Conservation (phyloP, 2,329 filamentous ascomycete species). For the Xylariaceae sp. region DNA sequence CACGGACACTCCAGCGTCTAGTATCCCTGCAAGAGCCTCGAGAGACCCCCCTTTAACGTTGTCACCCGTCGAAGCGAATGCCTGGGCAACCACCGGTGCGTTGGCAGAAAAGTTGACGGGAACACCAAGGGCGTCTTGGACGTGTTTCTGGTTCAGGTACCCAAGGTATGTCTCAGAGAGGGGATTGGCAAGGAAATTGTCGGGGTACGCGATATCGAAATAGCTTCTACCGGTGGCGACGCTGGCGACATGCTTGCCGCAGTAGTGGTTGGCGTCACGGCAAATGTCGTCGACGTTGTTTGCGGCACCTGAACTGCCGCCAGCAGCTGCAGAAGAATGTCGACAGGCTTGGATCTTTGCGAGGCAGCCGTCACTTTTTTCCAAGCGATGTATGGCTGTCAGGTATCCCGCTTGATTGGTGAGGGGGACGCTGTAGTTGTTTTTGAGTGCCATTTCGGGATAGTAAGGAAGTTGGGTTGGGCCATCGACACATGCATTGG, state of each 20-base stretch:
- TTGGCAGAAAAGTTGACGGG: conserved; percentile 54
- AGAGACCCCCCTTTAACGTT: conserved; percentile 30
- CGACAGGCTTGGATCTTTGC: too few species aligned
- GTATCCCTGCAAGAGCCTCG: conserved; percentile 43
- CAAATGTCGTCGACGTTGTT: too few species aligned
- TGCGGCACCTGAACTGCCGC: too few species aligned
- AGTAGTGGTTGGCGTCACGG: too few species aligned
- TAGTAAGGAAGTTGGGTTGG: conserved; percentile 58
- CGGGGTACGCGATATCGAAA: too few species aligned
- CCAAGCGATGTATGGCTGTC: too few species aligned
- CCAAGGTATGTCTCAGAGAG: too few species aligned
- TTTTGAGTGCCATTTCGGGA: conserved; percentile 57
- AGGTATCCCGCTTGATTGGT: conserved; percentile 50
- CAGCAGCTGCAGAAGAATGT: too few species aligned
- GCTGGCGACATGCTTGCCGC: too few species aligned
- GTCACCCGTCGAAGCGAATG: conserved; percentile 38
- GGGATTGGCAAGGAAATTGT: too few species aligned
- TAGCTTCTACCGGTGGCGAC: too few species aligned
- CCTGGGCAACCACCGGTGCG: conserved; percentile 35
- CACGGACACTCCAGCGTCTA: conserved; percentile 53
- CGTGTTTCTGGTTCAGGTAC: conserved; percentile 52
- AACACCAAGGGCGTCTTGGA: conserved; percentile 56
- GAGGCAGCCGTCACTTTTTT: too few species aligned
- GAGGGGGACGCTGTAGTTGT: conserved; percentile 62
- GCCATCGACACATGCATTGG: conserved; percentile 70